Base-by-base conservation (phyloP, 345 rosid species). In the Trapa incisa region DNA sequence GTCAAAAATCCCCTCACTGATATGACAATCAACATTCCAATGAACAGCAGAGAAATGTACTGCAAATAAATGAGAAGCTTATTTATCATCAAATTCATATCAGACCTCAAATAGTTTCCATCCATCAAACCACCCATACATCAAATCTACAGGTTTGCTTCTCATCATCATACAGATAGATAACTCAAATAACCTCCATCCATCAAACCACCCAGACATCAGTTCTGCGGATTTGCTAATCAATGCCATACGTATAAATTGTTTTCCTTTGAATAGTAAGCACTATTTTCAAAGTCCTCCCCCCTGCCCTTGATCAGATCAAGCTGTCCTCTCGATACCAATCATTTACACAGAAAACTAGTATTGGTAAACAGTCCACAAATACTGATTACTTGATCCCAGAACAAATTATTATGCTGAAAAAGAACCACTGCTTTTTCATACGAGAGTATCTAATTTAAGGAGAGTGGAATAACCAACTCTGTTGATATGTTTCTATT, bases 1-100 rank as follows among this genome's bases (percentile, higher is more conserved):
- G 95, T 79, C 74, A 93, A 80, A 83, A 93, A 93, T 62, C 97
- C 96, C 37, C 96, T 90, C 37, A 94, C 99, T 45, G 99, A 91
- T 68, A 94, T 84, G 63, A 87, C 86, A 14, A 94, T 82, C 89
- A 91, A 75, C 83, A 94, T 83, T 70, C 99, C 99, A 36, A 94
- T 94, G 81, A 91, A 94, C 66, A 94, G 53, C 73, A 91, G 80
- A 70, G 99, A 94, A 65, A 94, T 87, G 76, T 91, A 88, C 96
- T 94, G 96, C 75, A 76, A 45, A 70, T 77, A 57, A 36, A 60
- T 76, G 57, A 69, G 69, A 70, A 37, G 53, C 63, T 63, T 48
- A 70, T 39, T 53, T 4, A 4, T 53, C 4, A 53, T 53, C 58
- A 17, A 39, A 22, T 37, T 53, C 36, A 32, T 37, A 60, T 22